These are phyloP conservation scores for Colletotrichum tamarilloi DNA, from an alignment of 2,329 filamentous ascomycete species.

Conservation along the genomic window DNA sequence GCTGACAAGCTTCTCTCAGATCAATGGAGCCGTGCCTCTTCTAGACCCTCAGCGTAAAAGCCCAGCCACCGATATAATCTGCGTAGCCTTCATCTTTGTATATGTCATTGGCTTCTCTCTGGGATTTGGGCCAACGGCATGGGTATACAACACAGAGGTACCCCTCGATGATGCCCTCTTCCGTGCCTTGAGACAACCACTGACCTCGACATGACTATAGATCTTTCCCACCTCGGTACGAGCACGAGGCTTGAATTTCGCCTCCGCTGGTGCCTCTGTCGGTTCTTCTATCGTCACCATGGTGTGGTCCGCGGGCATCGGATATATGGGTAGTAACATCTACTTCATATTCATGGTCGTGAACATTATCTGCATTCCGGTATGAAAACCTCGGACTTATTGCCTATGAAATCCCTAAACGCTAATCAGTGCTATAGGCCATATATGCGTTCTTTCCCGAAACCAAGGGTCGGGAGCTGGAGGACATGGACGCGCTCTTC, in stretches of 20 bases:
- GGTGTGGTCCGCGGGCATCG: conserved; percentile 66
- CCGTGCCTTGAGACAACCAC: not conserved
- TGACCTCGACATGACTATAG: conserved; percentile 38
- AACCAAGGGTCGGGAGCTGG: conserved; percentile 53
- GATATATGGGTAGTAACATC: conserved; percentile 59
- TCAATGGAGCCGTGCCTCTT: conserved; percentile 65
- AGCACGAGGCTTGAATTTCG: conserved; percentile 65
- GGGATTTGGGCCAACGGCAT: conserved; percentile 66
- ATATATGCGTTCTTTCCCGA: conserved; percentile 57
- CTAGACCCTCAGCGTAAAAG: conserved; percentile 62
- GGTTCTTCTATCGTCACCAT: conserved; percentile 66
- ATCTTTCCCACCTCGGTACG: conserved; percentile 70
- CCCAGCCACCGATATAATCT: conserved; percentile 58
- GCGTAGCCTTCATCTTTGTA: conserved; percentile 67
- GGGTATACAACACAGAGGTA: conserved; percentile 70
- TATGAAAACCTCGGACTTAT: conserved; percentile 38
- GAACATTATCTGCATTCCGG: conserved; percentile 59
- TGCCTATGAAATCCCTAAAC: not conserved
- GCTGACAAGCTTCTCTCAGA: conserved; percentile 44
- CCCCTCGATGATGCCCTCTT: conserved; percentile 7
- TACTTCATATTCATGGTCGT: conserved; percentile 69
- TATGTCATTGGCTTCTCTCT: conserved; percentile 69
- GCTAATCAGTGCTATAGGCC: conserved; percentile 40
- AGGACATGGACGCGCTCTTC: conserved; percentile 59
- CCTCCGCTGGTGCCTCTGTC: conserved; percentile 65